Conservation (phyloP, 768 basidiomycete species). For the Boletus patriciae region DNA sequence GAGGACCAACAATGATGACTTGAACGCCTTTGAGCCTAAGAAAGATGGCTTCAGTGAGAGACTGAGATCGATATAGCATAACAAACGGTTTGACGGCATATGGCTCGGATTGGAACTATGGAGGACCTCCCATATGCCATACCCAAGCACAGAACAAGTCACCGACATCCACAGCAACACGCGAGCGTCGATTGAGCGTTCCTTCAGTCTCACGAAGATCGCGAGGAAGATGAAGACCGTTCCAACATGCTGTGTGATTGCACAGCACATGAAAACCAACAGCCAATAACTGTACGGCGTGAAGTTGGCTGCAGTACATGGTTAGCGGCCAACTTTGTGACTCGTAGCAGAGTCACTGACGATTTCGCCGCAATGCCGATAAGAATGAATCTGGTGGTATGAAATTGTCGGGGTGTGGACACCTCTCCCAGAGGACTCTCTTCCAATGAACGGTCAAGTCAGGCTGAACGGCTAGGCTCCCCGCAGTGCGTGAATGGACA, state of each 20-base stretch:
- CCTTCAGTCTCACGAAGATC: conserved; percentile 71
- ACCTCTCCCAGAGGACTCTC: conserved; percentile 76
- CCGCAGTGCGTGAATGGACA: background rate
- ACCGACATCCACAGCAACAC: conserved; percentile 66
- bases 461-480: background rate
- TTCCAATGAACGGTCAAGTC: conserved; percentile 49
- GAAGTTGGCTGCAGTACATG: conserved; percentile 62
- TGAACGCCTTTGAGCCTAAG: conserved; percentile 68
- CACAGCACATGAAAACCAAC: conserved; percentile 64
- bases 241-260: conserved; percentile 83
- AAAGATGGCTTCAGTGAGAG: conserved; percentile 11
- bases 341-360: conserved; percentile 44
- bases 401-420: conserved; percentile 81
- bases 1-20: conserved; percentile 85
- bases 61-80: background rate
- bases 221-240: conserved; percentile 80
- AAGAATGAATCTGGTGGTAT: conserved; percentile 75
- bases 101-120: conserved; percentile 37
- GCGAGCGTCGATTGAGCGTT: conserved; percentile 64
- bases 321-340: conserved; percentile 13
- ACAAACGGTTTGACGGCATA: conserved; percentile 29
- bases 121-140: conserved; percentile 60
- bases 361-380: conserved; percentile 73
- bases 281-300: conserved; percentile 75
- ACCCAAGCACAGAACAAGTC: conserved; percentile 58